Base-by-base conservation (phyloP, 164 flowering plant species). In the Echeveria elegans region DNA sequence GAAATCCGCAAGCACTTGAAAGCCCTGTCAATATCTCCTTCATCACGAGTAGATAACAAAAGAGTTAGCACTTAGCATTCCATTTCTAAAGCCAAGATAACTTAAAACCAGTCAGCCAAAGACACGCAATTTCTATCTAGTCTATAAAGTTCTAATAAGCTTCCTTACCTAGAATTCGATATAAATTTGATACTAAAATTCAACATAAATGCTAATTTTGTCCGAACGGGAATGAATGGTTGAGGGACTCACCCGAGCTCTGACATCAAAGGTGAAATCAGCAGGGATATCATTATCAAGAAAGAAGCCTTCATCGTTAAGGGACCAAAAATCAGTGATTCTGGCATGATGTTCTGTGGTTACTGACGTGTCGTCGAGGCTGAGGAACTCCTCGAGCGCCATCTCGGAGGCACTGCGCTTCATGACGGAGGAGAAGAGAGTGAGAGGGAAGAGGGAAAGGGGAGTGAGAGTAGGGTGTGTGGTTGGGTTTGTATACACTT, bases 371-470 rank as follows among this genome's bases (percentile, higher is more conserved):
- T 2, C 8, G 15, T 63, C 47, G 1, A 23, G 65, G 24, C 28
- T 36, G 47, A 63, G 66, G 26, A 63, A 63, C 66, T 63, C 66
- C 28, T 63, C 66, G 43, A 63, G 45, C 3, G 66, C 66, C 34
- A 63, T 29, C 47, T 63, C 45, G 9, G 66, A 63, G 36, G 66
- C 29, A 47, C 66, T 63, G 47, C 66, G 66, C 66, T 63, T 63
- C 66, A 63, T 63, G 66, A 1, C 19, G 41, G 23, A 21, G 65
- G 23, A 11, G 38, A 15, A 7, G 45, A 31, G 28, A 2, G 40
- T 19, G 38, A 10, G 41, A 18, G 43, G 37, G 18, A 18, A 36
- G n/a, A 6, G 34, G n/a, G n/a, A n/a, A n/a, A 60, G 15, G 37
- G 37, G 37, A 34, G 7, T 3, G 3, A 5, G 15, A 34, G 19